Evolutionary conservation across 768 basidiomycete species (phyloP).

Genomic region (Calocera viscosa): DNA sequence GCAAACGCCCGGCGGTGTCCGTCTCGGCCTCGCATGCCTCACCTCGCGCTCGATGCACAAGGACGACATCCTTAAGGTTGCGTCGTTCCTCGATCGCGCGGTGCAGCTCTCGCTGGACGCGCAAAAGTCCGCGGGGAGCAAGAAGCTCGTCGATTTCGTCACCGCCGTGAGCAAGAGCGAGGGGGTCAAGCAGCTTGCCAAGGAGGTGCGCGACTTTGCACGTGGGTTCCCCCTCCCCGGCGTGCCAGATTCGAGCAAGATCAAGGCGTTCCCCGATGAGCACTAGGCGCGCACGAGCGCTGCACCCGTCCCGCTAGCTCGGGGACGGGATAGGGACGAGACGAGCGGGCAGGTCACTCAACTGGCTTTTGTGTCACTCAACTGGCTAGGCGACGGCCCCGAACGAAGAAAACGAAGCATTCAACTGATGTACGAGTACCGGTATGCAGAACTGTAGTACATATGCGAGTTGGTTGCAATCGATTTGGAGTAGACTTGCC

Average conservation of each 20-base stretch:
- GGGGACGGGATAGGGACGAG: not conserved
- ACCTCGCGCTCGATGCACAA: slow-evolving; percentile 92
- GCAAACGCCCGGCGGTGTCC: slow-evolving; percentile 91
- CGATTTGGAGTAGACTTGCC: too few species aligned
- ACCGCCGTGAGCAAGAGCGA: slow-evolving; percentile 56
- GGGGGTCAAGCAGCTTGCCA: slow-evolving; percentile 58
- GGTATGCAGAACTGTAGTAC: too few species aligned
- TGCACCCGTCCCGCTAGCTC: too few species aligned
- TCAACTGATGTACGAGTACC: slow-evolving; percentile 13
- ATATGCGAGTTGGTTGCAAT: too few species aligned
- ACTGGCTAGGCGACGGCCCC: slow-evolving; percentile 15
- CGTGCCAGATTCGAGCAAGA: slow-evolving; percentile 39
- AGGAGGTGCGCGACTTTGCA: slow-evolving; percentile 69
- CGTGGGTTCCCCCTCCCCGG: slow-evolving; percentile 88
- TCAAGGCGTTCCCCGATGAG: slow-evolving; percentile 21
- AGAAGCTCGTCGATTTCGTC: slow-evolving; percentile 93
- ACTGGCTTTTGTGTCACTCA: slow-evolving; percentile 16
- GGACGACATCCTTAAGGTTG: slow-evolving; percentile 75
- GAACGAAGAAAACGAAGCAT: slow-evolving; percentile 6
- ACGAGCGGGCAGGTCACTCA: slow-evolving; percentile 18
- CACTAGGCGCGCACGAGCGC: slow-evolving; percentile 10
- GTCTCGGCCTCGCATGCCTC: slow-evolving; percentile 85
- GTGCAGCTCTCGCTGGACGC: slow-evolving; percentile 80
- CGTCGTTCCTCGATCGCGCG: slow-evolving; percentile 82
- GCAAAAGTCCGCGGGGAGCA: slow-evolving; percentile 90